Conservation (phyloP, 306 rosid species). For the Cicer judaicum region DNA sequence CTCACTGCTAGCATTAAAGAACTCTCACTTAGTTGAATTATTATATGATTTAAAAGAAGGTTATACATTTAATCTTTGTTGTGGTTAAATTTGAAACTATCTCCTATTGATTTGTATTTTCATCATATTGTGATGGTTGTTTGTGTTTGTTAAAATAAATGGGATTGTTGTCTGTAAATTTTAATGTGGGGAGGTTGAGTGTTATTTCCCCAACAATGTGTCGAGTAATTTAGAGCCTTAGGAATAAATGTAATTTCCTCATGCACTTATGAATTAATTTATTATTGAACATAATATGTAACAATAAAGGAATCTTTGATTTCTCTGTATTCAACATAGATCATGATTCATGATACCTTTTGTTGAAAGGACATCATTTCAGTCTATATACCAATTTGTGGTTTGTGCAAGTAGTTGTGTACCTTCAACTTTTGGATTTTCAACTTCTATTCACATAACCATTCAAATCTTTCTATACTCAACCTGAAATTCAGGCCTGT, state of each 20-base stretch:
- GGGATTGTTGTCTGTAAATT: not conserved
- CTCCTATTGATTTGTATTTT: constrained; percentile 6
- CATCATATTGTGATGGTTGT: not conserved
- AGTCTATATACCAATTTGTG: constrained; percentile 19
- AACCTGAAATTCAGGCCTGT: constrained; percentile 27
- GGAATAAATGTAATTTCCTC: constrained; percentile 7
- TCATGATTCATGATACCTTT: constrained; percentile 7
- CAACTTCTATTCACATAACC: constrained; percentile 11
- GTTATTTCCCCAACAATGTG: not conserved
- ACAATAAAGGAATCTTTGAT: not conserved
- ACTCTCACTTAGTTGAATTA: constrained; percentile 5
- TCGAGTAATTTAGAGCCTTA: constrained; percentile 6
- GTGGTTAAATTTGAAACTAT: not conserved
- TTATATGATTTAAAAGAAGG: constrained; percentile 9
- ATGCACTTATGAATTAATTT: constrained; percentile 8
- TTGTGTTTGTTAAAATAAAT: constrained; percentile 4
- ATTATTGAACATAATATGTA: constrained; percentile 14
- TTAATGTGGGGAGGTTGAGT: constrained; percentile 7
- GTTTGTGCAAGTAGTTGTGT: constrained; percentile 27
- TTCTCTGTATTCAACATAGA: constrained; percentile 20
- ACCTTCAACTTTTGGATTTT: constrained; percentile 22
- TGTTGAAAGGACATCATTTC: constrained; percentile 20
- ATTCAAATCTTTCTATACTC: constrained; percentile 16
- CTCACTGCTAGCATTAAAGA: not conserved
- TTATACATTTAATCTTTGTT: constrained; percentile 25